Evolutionary conservation across 2,329 filamentous ascomycete genomes (phyloP).

Genomic region (Uncinocarpus reesii): DNA sequence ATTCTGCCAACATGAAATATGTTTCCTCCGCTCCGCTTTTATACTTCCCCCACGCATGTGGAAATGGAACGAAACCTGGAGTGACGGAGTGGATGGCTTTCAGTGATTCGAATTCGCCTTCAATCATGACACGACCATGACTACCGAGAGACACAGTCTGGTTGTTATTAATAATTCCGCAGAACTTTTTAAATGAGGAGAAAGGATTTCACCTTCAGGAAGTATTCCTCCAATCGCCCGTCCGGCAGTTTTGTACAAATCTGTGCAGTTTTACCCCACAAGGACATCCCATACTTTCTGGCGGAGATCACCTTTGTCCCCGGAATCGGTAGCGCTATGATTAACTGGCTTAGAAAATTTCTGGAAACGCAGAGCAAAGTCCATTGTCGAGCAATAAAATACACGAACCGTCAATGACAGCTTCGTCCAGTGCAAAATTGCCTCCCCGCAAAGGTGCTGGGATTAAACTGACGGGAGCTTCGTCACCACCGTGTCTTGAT

Average conservation of each 20-base stretch:
- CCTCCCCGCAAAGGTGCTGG: background rate
- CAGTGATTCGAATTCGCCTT: conserved; percentile 19
- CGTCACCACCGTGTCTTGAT: background rate
- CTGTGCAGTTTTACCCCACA: conserved; percentile 11
- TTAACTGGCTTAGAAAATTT: too few relatives aligned
- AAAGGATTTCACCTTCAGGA: conserved; percentile 9
- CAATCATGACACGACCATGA: conserved; percentile 6
- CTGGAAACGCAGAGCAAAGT: background rate
- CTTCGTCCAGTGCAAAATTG: conserved; percentile 7
- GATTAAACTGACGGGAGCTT: background rate
- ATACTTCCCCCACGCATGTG: conserved; percentile 17
- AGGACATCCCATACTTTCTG: conserved; percentile 12
- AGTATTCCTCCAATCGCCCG: conserved; percentile 11
- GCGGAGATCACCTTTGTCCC: conserved; percentile 10
- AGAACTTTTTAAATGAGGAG: background rate
- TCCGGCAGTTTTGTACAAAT: conserved; percentile 2
- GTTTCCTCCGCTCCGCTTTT: conserved; percentile 6
- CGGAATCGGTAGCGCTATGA: conserved; percentile 11
- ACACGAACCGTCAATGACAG: conserved; percentile 6
- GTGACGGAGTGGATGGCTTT: conserved; percentile 15
- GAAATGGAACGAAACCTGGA: conserved; percentile 14
- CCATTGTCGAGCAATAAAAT: background rate
- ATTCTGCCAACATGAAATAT: conserved; percentile 21
- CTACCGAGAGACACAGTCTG: background rate
- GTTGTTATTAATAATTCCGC: background rate